Base-by-base conservation (phyloP, 176 grass and related monocot genomes). In the Rhynchospora breviuscula region DNA sequence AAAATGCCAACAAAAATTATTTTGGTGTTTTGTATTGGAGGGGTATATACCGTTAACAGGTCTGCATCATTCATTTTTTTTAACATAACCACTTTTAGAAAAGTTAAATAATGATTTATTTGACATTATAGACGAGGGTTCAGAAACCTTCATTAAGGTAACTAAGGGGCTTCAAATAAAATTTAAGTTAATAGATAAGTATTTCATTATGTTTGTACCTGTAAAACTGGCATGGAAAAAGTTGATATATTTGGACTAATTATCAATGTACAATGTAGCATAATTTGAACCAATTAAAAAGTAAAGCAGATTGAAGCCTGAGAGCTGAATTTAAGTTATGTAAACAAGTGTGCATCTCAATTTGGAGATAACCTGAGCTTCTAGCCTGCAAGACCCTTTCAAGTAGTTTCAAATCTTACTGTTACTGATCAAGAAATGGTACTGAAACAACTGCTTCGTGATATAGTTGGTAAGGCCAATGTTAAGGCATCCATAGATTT, bases 21-120 rank as follows among this genome's bases (percentile, higher is more conserved):
- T 56, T 77, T 31, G 21, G 4, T 77, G 73, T 77, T 25, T 56
- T 53, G 73, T 56, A 77, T 77, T 77, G 49, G 26, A 77, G 23
- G 47, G 73, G 11, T 31, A 18, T 31, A 77, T 17, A 26, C 6
- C 2, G 12, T 53, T 51, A 25, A 74, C 45, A 49, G 45, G n/a
- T 68, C 33, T 43, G 65, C 29, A 17, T 40, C 4, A 18, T 74
- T 51, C 46, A 74, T 52, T 74, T 25, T 26, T 10, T 68, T 43
- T 8, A 74, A 13, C 17, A n/a, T 40, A 46, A 25, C 22, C 46
- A 51, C 5, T 13, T 76, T 14, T 75, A 10, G 15, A 51, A 15
- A 45, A 25, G 70, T 52, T 9, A 2, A 13, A 26, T 26, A 45
- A 26, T 25, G n/a, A 44, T 51, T 75, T 29, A 53, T 75, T 76